Conservation (phyloP, 2,329 filamentous ascomycete genomes). For the Fusarium musae region DNA sequence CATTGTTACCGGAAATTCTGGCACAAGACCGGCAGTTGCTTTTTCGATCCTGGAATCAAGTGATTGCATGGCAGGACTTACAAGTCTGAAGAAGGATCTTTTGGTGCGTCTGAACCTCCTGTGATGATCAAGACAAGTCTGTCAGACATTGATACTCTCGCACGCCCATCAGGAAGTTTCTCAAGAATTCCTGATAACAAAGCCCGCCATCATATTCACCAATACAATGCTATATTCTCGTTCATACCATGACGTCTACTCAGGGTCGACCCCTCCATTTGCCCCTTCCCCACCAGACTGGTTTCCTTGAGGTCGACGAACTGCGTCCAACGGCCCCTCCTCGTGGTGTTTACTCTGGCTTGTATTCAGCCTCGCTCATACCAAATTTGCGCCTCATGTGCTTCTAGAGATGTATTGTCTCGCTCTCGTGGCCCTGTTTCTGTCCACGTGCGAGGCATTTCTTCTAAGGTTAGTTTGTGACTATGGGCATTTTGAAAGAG, state of each 20-base stretch:
- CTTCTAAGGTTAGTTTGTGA: not conserved
- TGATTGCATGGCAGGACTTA: conserved; percentile 10
- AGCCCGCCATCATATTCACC: not conserved
- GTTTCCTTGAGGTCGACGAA: conserved; percentile 42
- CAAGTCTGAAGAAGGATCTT: not conserved
- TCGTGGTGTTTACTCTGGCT: conserved; percentile 44
- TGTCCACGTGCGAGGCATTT: conserved; percentile 45
- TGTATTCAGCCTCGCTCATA: conserved; percentile 39
- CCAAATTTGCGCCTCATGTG: conserved; percentile 33
- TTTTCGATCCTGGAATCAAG: conserved; percentile 11
- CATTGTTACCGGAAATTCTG: not conserved
- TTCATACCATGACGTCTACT: conserved; percentile 21
- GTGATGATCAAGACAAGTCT: not conserved
- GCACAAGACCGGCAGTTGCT: conserved; percentile 5
- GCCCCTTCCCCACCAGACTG: conserved; percentile 43
- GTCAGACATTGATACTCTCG: not conserved
- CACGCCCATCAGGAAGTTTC: not conserved
- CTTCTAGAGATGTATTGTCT: conserved; percentile 1
- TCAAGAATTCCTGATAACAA: not conserved
- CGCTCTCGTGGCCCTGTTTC: conserved; percentile 28
- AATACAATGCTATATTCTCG: conserved; percentile 26
- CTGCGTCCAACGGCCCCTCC: conserved; percentile 44
- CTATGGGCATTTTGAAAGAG: conserved; percentile 25
- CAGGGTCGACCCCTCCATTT: conserved; percentile 44
- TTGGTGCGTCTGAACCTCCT: not conserved